Conservation (phyloP, 139 green algal species). For the Desmodesmus armatus region DNA sequence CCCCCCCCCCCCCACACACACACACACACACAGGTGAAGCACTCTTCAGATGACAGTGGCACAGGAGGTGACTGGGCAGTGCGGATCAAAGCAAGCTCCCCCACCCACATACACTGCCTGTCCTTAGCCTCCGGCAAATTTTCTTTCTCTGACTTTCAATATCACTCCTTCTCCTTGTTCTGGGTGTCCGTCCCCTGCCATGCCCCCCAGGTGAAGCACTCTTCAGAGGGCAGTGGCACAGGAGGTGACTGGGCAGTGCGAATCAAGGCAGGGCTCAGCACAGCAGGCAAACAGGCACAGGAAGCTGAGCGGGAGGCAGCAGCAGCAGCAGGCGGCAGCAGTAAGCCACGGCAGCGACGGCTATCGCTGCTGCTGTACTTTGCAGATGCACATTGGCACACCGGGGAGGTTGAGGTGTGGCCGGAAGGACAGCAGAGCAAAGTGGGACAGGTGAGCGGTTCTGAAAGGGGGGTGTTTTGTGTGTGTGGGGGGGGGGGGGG, state of each 20-base stretch:
- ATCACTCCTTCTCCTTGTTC: no score
- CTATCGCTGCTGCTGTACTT: constrained; percentile 73
- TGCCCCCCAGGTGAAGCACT: constrained; percentile 50
- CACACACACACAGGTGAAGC: constrained; percentile 48
- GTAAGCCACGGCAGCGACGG: background rate
- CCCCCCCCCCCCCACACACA: no score
- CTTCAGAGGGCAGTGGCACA: constrained; percentile 23
- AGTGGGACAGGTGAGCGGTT: constrained; percentile 33
- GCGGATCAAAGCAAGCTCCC: constrained; percentile 21
- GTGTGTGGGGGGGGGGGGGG: no score
- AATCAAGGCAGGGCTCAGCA: constrained; percentile 13
- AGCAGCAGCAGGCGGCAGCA: background rate
- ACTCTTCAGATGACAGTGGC: constrained; percentile 10
- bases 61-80: constrained; percentile 65
- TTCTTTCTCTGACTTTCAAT: no score
- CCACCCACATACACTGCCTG: no score
- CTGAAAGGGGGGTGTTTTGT: no score
- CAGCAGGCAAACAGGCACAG: constrained; percentile 19
- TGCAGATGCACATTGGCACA: constrained; percentile 49
- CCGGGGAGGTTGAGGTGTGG: constrained; percentile 31
- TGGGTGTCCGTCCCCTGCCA: no score
- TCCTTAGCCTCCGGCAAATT: no score
- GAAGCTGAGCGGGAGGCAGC: constrained; percentile 22
- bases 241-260: constrained; percentile 67
- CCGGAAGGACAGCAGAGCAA: constrained; percentile 17